Base-by-base conservation (phyloP, 768 basidiomycete species). In the Leccinum subgranulosum region DNA sequence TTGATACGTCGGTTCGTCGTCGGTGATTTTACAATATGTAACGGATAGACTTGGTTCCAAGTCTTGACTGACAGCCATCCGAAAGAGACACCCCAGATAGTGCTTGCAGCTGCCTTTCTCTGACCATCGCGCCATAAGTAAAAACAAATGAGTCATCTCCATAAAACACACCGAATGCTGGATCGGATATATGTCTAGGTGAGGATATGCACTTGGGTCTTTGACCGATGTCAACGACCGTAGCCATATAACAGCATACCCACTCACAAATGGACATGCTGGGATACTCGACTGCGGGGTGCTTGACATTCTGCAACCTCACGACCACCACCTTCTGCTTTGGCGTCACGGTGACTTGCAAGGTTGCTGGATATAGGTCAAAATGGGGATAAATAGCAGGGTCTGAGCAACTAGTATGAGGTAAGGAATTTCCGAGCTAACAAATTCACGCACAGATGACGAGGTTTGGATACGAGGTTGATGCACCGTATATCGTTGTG, bases 301-400 rank as follows among this genome's bases (percentile, higher is more conserved):
- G 27, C 21, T 58, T 51, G 12, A 51, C 27, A 39, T 59, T 52
- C 28, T n/a, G 25, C 51, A 60, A 51, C 36, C 21, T 53, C n/a
- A 55, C 53, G 14, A 27, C 49, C 4, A 60, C 15, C 27, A 27
- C 79, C 86, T 64, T 86, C 84, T 45, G 83, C 81, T 23, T 84
- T 68, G 58, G 81, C 77, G 53, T 82, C 71, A 80, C 77, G 5
- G 74, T 70, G 31, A 72, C 69, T 4, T 64, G 66, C 29, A 65
- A 50, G 7, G 57, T 60, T 9, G 61, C 41, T 33, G 78, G 79
- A 64, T 79, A 80, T 10, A 79, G 57, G 21, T 74, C 69, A 29
- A 81, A 68, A 58, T 75, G 59, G 6, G 80, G 79, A 60, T 81
- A 80, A 29, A 68, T 64, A 4, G 69, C 58, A n/a, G 69, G 73